phyloP scores from a whole-genome alignment of 2,329 filamentous ascomycete species.

The Neurospora sp. region DNA sequence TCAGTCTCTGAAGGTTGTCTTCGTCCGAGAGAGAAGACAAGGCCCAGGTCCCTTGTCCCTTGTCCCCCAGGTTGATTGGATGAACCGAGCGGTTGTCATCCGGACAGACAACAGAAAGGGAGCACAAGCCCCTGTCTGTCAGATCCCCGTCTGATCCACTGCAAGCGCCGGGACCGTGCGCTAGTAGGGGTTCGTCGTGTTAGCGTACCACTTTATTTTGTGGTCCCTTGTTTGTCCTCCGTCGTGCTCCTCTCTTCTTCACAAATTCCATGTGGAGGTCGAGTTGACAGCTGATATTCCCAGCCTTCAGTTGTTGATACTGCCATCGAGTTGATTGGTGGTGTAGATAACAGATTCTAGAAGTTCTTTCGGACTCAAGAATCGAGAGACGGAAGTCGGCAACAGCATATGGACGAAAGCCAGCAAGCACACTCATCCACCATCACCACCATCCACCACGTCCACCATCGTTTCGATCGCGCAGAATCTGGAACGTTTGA shows the following conservation, averaged over 20 bases:
- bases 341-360: neutral
- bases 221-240: neutral
- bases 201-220: conserved; percentile 1
- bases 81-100: neutral
- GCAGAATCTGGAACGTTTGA: neutral
- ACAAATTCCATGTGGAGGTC: neutral
- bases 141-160: conserved; percentile 7
- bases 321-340: neutral
- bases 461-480: neutral
- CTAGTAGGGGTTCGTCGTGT: neutral
- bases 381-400: neutral
- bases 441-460: neutral
- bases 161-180: conserved; percentile 17
- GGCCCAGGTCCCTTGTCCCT: neutral
- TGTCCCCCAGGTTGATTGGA: conserved; percentile 8
- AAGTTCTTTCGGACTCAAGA: neutral
- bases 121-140: conserved; percentile 7
- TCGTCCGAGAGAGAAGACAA: neutral
- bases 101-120: neutral
- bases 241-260: neutral
- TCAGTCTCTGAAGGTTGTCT: too few relatives aligned
- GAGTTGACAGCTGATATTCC: neutral
- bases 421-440: neutral
- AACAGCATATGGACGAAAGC: neutral
- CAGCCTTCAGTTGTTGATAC: neutral